Evolutionary conservation across 2,329 filamentous ascomycete genomes (phyloP).

Genomic region (Lomentospora prolificans): DNA sequence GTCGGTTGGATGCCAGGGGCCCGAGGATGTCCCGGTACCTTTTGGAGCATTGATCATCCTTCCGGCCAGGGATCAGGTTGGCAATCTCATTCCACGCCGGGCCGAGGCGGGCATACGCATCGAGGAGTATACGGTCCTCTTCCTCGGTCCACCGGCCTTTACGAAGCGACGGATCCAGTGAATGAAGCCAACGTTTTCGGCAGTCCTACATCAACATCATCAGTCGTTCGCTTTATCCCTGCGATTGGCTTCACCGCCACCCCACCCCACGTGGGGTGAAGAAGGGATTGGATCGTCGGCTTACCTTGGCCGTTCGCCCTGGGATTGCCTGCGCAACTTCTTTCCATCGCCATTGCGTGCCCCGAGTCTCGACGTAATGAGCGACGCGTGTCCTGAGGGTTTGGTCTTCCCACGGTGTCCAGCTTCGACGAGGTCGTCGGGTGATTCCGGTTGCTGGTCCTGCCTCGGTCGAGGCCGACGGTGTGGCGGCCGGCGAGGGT

Average conservation of each 20-base stretch:
- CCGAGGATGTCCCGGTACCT: slow-evolving; percentile 20
- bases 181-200: slow-evolving; percentile 21
- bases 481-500: background rate
- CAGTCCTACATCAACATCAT: slow-evolving; percentile 15
- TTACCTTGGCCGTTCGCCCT: slow-evolving; percentile 19
- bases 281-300: background rate
- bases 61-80: slow-evolving; percentile 18
- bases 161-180: slow-evolving; percentile 18
- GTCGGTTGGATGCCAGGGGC: slow-evolving; percentile 16
- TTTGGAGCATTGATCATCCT: slow-evolving; percentile 21
- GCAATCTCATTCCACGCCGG: slow-evolving; percentile 20
- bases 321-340: slow-evolving; percentile 17
- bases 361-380: slow-evolving; percentile 18
- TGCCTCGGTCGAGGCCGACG: background rate
- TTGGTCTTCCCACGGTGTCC: slow-evolving; percentile 19
- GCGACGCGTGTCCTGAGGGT: slow-evolving; percentile 17
- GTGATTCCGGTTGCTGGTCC: background rate
- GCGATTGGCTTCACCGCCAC: background rate
- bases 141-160: slow-evolving; percentile 20
- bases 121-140: slow-evolving; percentile 19
- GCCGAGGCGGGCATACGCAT: slow-evolving; percentile 17
- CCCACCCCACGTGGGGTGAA: background rate
- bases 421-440: slow-evolving; percentile 15
- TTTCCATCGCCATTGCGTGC: slow-evolving; percentile 19
- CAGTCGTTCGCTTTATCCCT: background rate